These are phyloP conservation scores for Pseudisothecium myosuroides DNA, from an alignment of 225 moss, liverwort and hornwort genomes.

Conservation along the genomic window DNA sequence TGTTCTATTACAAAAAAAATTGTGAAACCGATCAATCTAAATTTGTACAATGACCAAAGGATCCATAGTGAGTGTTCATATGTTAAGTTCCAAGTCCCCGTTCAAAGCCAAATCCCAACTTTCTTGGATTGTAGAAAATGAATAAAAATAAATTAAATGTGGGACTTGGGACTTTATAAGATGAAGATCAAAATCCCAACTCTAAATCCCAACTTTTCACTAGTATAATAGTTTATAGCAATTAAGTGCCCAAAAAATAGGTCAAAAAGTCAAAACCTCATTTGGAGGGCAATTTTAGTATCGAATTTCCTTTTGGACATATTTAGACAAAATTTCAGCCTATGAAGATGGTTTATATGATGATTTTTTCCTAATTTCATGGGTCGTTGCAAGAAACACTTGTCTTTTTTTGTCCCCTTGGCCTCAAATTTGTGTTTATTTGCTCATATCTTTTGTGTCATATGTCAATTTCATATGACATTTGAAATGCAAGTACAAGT, in stretches of 20 bases:
- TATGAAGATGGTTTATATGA: not conserved
- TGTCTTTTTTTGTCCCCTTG: no score
- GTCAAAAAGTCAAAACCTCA: not conserved
- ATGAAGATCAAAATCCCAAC: not conserved
- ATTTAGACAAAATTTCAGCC: not conserved
- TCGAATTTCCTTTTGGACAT: not conserved
- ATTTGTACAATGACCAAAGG: accelerated
- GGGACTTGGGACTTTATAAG: not conserved
- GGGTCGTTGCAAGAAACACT: no score
- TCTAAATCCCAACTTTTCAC: not conserved
- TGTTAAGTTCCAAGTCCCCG: accelerated
- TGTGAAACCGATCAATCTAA: not conserved
- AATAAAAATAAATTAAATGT: not conserved
- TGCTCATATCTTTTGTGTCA: no score
- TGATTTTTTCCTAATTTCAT: not conserved
- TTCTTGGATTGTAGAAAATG: not conserved
- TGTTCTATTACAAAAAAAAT: not conserved
- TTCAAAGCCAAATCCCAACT: not conserved
- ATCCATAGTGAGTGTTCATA: accelerated
- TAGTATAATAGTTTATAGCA: not conserved
- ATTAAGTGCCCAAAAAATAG: not conserved
- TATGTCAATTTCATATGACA: no score
- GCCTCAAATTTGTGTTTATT: no score
- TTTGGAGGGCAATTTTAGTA: not conserved
- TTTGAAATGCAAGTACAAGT: no score